phyloP scores from a whole-genome alignment of 2,329 filamentous ascomycete species.

The Calonectria ilicicola region DNA sequence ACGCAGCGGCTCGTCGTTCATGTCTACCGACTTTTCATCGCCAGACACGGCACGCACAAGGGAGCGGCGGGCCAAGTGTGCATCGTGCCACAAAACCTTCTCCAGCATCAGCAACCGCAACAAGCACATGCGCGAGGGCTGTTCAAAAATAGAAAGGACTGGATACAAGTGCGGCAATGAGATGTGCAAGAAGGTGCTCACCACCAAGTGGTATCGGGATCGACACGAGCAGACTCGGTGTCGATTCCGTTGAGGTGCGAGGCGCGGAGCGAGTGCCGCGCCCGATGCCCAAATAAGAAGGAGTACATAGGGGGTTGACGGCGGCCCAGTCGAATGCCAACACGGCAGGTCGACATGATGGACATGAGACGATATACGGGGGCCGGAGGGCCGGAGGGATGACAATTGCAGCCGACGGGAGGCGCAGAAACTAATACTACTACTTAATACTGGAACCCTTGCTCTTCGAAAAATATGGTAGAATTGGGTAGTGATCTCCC shows the following conservation, averaged over 20 bases:
- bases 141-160: slow-evolving; percentile 36
- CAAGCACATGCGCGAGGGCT: slow-evolving; percentile 47
- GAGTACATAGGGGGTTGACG: slow-evolving; percentile 4
- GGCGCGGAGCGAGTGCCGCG: background rate
- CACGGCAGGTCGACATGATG: background rate
- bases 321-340: background rate
- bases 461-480: slow-evolving; percentile 17
- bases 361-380: slow-evolving; percentile 5
- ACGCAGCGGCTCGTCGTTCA: slow-evolving; percentile 19
- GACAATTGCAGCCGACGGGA: background rate
- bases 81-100: slow-evolving; percentile 43
- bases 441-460: slow-evolving; percentile 8
- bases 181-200: slow-evolving; percentile 39
- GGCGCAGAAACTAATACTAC: slow-evolving; percentile 19
- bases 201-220: slow-evolving; percentile 45
- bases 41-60: slow-evolving; percentile 15
- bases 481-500: slow-evolving; percentile 20
- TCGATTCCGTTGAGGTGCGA: slow-evolving; percentile 29
- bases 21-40: slow-evolving; percentile 23
- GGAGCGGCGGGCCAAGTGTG: slow-evolving; percentile 32
- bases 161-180: slow-evolving; percentile 42
- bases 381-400: slow-evolving; percentile 12
- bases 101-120: slow-evolving; percentile 47
- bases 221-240: slow-evolving; percentile 45
- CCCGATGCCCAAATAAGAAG: slow-evolving; percentile 2